Base-by-base conservation (phyloP, 2,329 filamentous ascomycete genomes). In the Trichoderma sp. region DNA sequence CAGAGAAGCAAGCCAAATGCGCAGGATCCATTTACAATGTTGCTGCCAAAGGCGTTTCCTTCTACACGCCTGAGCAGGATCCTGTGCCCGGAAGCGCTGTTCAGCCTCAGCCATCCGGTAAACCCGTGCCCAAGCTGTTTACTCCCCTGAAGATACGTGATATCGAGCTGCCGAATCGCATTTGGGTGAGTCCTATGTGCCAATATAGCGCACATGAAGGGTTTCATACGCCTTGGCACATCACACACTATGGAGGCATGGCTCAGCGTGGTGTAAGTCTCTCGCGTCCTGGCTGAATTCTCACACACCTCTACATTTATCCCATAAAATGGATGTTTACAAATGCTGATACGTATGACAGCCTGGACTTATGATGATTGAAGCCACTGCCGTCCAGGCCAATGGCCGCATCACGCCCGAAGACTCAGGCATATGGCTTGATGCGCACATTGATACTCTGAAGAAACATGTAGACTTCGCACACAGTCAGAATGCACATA, bases 321-420 rank as follows among this genome's bases (percentile, higher is more conserved):
- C 24, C 21, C n/a, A 24, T 24, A 2, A 49, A 6, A 1, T 7
- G 18, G 1, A 11, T 34, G 54, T 34, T 5, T 18, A n/a, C 4
- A 13, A 11, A 10, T n/a, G 1, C 28, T 58, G 24, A 66, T n/a
- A 5, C 30, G 5, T 34, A 21, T 4, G 0, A 51, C 10, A 66
- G 63, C 71, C 91, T 0, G 90, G 90, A 0, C 77, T 93, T 1
- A 76, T 87, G 5, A 83, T 91, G 59, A 81, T 91, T 21, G 91
- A 94, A 79, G 89, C 90, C 1, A 91, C 90, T 0, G 83, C 87
- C 2, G 89, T 93, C 0, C 81, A 85, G 4, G 78, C 88, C 0
- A 83, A 89, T 71, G 91, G 91, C 11, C 84, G 91, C n/a, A 93
- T 93, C 79, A 91, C 91, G 0, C 91, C 90, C 0, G 83, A 91